phyloP scores from a whole-genome alignment of 2,329 filamentous ascomycete species.

The Epichloe gansuensis region DNA sequence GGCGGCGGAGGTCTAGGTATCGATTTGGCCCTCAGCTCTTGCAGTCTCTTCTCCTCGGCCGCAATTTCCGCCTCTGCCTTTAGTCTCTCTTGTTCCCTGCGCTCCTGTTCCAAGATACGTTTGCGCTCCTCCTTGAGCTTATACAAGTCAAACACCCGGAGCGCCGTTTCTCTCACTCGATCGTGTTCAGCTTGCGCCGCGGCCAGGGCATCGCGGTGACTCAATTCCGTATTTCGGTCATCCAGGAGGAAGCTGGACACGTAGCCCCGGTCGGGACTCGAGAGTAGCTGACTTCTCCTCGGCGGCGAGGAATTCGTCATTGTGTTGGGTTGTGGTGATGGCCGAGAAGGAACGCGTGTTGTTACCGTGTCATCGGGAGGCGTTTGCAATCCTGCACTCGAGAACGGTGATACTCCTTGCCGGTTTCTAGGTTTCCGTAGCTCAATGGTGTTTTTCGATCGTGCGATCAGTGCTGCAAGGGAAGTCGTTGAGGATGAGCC shows the following conservation, averaged over 20 bases:
- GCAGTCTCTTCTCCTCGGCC: slow-evolving; percentile 35
- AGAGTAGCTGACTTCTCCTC: slow-evolving; percentile 25
- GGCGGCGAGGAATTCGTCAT: slow-evolving; percentile 34
- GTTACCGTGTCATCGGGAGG: background rate
- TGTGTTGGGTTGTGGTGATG: slow-evolving; percentile 5
- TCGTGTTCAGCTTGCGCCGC: slow-evolving; percentile 56
- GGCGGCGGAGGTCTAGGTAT: slow-evolving; percentile 31
- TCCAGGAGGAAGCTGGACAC: slow-evolving; percentile 50
- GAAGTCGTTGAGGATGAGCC: no score
- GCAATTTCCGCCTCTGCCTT: slow-evolving; percentile 31
- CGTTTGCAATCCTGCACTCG: no score
- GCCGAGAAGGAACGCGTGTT: background rate
- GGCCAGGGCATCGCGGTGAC: slow-evolving; percentile 53
- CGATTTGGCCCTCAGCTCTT: slow-evolving; percentile 33
- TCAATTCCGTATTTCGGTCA: slow-evolving; percentile 48
- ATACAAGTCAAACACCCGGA: slow-evolving; percentile 36
- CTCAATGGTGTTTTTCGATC: no score
- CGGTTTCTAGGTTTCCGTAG: background rate
- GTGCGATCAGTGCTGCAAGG: no score
- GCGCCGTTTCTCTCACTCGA: slow-evolving; percentile 41
- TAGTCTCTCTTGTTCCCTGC: slow-evolving; percentile 33
- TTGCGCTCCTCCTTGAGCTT: slow-evolving; percentile 32
- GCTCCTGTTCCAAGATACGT: slow-evolving; percentile 31
- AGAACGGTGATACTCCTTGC: background rate
- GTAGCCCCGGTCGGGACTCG: slow-evolving; percentile 33